Percentiles rank a stretch among this genome's conserved stretches.
phyloP scores from a whole-genome alignment of 768 basidiomycete species.

The Panus rudis region DNA sequence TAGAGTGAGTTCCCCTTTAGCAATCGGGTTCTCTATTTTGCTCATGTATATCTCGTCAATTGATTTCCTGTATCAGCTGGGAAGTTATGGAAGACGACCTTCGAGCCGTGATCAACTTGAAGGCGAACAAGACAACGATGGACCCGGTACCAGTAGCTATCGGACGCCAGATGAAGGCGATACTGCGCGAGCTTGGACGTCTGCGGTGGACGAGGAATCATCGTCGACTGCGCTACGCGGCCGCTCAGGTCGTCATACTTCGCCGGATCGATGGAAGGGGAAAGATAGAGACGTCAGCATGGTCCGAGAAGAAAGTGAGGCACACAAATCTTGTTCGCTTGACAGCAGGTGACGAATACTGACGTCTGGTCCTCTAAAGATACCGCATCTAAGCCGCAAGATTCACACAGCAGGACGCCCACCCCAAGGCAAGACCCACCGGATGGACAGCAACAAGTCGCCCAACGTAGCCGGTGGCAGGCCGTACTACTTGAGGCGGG shows the following conservation, averaged over 20 bases:
- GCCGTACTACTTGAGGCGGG: conserved; percentile 80
- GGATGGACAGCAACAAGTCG: conserved; percentile 45
- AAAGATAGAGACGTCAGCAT: conserved; percentile 11
- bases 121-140: no score
- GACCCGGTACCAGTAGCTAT: no score
- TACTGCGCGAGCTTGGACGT: background rate
- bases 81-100: background rate
- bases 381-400: background rate
- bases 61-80: background rate
- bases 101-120: background rate
- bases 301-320: conserved; percentile 10
- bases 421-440: conserved; percentile 14
- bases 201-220: background rate
- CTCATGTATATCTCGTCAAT: background rate
- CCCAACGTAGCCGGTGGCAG: conserved; percentile 78
- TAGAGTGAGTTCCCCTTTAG: conserved; percentile 43
- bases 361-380: background rate
- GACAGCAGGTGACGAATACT: no score
- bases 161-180: no score
- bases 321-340: no score
- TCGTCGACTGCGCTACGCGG: background rate
- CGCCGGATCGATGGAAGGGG: background rate
- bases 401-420: conserved; percentile 9
- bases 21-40: background rate
- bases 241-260: background rate